Evolutionary conservation across 441 rosid genomes (phyloP).

Genomic region (Adansonia rubrostipa): DNA sequence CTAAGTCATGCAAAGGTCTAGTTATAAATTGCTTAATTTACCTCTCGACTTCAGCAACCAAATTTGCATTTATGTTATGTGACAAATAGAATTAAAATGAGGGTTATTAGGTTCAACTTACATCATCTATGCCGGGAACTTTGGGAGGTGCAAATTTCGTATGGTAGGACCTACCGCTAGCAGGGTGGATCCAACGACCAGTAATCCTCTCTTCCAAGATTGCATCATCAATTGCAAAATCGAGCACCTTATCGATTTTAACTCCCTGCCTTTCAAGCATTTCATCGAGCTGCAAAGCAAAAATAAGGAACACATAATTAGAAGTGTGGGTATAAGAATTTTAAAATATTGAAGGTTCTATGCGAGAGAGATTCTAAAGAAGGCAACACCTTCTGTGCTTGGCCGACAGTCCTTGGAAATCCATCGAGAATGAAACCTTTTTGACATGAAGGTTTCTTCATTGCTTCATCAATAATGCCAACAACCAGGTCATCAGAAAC

Average conservation of each 20-base stretch:
- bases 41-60: not conserved
- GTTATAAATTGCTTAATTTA: not conserved
- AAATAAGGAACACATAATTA: not conserved
- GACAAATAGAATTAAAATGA: slow-evolving; percentile 10
- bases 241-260: slow-evolving; percentile 80
- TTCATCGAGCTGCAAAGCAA: slow-evolving; percentile 77
- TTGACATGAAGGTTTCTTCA: slow-evolving; percentile 90
- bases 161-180: slow-evolving; percentile 95
- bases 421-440: slow-evolving; percentile 99
- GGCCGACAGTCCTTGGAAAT: slow-evolving; percentile 88
- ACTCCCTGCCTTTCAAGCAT: slow-evolving; percentile 83
- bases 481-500: slow-evolving; percentile 97
- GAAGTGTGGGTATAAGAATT: not conserved
- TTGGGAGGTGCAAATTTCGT: slow-evolving; percentile 88
- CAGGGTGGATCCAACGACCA: slow-evolving; percentile 96
- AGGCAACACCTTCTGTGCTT: slow-evolving; percentile 78
- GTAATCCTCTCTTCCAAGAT: slow-evolving; percentile 96
- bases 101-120: slow-evolving; percentile 40
- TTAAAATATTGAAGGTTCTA: not conserved
- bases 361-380: not conserved
- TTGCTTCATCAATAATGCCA: slow-evolving; percentile 92
- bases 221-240: slow-evolving; percentile 88
- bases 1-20: not conserved
- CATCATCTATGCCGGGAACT: slow-evolving; percentile 88
- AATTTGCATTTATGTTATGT: not conserved